phyloP scores from a whole-genome alignment of 768 basidiomycete species.

The Lentinula detonsa region DNA sequence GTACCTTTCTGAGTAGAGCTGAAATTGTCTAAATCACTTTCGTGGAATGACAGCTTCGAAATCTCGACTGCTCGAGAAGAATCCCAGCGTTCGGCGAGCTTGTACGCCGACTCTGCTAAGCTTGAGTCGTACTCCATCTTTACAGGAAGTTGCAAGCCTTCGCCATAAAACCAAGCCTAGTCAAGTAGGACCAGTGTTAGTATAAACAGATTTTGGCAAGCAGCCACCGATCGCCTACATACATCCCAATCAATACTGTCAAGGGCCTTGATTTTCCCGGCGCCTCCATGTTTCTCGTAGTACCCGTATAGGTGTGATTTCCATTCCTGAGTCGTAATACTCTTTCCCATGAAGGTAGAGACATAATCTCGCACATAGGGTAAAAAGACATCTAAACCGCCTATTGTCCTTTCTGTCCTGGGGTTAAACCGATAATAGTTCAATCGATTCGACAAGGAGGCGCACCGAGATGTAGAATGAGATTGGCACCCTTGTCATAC shows the following conservation, averaged over 20 bases:
- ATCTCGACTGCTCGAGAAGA: slow-evolving; percentile 44
- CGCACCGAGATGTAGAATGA: slow-evolving; percentile 78
- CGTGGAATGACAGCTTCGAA: slow-evolving; percentile 46
- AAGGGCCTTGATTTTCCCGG: slow-evolving; percentile 58
- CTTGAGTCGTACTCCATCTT: slow-evolving; percentile 70
- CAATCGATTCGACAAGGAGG: not conserved
- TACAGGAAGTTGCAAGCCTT: slow-evolving; percentile 68
- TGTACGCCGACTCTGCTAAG: slow-evolving; percentile 64
- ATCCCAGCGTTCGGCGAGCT: slow-evolving; percentile 72
- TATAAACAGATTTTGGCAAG: not conserved
- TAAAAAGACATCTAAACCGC: slow-evolving; percentile 79
- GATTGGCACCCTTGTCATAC: slow-evolving; percentile 88
- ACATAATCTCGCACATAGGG: slow-evolving; percentile 85
- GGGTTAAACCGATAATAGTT: not conserved
- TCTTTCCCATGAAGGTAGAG: slow-evolving; percentile 72
- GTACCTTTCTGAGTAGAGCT: slow-evolving; percentile 74
- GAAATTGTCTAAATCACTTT: slow-evolving; percentile 55
- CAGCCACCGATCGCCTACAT: slow-evolving; percentile 32
- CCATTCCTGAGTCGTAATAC: slow-evolving; percentile 83
- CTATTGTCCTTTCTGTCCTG: slow-evolving; percentile 55
- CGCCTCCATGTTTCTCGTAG: slow-evolving; percentile 51
- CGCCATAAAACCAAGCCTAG: slow-evolving; percentile 80
- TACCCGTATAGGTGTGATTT: slow-evolving; percentile 71
- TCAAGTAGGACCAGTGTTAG: not conserved
- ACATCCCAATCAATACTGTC: slow-evolving; percentile 78